A percentile compares a stretch with the other conserved stretches of the same genome.
phyloP scores from a whole-genome alignment of 2,329 filamentous ascomycete genomes.

The Lasiodiplodia citricola region DNA sequence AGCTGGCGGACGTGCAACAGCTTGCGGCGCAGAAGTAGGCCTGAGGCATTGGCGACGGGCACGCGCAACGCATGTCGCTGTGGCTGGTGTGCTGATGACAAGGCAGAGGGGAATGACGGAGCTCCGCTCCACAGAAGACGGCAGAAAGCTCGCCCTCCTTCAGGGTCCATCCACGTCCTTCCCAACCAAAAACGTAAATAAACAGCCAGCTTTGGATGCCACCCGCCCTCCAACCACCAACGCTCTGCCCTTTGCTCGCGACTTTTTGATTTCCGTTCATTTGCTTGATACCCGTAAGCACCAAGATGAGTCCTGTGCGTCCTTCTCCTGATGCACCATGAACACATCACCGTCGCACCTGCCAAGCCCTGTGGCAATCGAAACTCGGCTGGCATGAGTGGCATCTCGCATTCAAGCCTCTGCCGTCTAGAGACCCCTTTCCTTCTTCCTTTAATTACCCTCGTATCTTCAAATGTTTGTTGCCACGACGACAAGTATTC shows the following conservation, averaged over 20 bases:
- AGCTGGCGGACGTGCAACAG: background rate
- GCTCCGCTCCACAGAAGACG: constrained; percentile 22
- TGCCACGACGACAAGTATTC: background rate
- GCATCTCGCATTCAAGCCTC: background rate
- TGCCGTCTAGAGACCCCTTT: too few species aligned
- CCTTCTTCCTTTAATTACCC: background rate
- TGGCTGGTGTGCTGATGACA: constrained; percentile 13
- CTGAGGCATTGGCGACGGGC: constrained; percentile 1
- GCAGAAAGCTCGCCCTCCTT: background rate
- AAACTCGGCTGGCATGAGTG: background rate
- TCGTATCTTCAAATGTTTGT: background rate
- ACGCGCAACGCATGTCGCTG: constrained; percentile 16
- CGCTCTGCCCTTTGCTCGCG: background rate
- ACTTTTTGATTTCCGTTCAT: background rate
- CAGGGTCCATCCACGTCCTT: background rate
- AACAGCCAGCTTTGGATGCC: background rate
- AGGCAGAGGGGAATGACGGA: constrained; percentile 14
- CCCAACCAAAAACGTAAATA: constrained; percentile 1
- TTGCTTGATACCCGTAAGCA: background rate
- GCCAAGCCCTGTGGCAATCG: constrained; percentile 12
- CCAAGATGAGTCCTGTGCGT: background rate
- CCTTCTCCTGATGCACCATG: background rate
- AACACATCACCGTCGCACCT: background rate
- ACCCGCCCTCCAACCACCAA: background rate
- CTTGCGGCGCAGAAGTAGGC: background rate